These are phyloP conservation scores for Prunus mume DNA, from an alignment of 306 rosid genomes.

Conservation along the genomic window DNA sequence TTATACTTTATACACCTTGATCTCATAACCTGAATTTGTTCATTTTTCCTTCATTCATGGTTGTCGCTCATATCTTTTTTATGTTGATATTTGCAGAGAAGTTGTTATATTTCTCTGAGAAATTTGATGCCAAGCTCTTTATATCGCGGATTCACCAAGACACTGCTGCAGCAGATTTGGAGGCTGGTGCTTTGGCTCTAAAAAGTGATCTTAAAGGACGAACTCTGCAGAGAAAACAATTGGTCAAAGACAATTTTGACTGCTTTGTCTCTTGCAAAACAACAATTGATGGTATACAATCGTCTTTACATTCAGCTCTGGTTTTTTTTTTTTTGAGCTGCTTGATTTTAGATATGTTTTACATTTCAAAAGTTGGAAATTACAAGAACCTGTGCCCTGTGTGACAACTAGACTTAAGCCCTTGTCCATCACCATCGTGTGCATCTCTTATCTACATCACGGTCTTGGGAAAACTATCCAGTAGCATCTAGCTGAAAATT, in stretches of 20 bases:
- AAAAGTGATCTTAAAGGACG: constrained; percentile 92
- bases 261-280: constrained; percentile 99
- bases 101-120: constrained; percentile 84
- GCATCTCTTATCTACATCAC: neutral
- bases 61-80: constrained; percentile 25
- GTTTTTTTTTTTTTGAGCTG: neutral
- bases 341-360: neutral
- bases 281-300: constrained; percentile 83
- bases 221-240: constrained; percentile 85
- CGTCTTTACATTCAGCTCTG: constrained; percentile 20
- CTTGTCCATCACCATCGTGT: neutral
- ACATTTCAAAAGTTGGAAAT: neutral
- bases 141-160: constrained; percentile 81
- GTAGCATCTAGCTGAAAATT: neutral
- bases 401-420: neutral
- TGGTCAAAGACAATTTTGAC: constrained; percentile 97
- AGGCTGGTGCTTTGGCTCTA: constrained; percentile 78
- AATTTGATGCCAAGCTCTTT: constrained; percentile 83
- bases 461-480: neutral
- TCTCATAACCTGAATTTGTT: neutral
- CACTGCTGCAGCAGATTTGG: constrained; percentile 82
- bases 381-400: neutral
- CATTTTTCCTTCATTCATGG: constrained; percentile 12
- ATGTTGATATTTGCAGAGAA: constrained; percentile 66
- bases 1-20: too few species aligned